Evolutionary conservation across 495 filamentous ascomycete species (phyloP).

Genomic region (Penicillium silybi): DNA sequence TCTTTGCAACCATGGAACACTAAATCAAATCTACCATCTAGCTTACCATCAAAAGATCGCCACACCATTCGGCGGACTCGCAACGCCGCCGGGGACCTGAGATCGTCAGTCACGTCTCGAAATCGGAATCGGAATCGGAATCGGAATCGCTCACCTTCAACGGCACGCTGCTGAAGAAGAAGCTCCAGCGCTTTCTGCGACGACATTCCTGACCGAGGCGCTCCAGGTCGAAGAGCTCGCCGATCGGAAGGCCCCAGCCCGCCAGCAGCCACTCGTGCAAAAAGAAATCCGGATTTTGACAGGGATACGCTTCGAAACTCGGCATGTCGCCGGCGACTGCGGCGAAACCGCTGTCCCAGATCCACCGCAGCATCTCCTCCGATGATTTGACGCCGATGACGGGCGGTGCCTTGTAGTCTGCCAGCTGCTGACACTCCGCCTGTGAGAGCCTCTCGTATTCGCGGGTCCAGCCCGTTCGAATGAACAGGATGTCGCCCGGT

Average conservation of each 20-base stretch:
- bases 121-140: constrained; percentile 10
- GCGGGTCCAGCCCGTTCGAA: constrained; percentile 46
- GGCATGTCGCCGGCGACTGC: constrained; percentile 50
- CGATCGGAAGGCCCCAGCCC: constrained; percentile 56
- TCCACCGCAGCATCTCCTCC: constrained; percentile 41
- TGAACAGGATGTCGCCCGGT: constrained; percentile 53
- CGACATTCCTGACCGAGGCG: constrained; percentile 41
- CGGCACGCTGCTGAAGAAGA: constrained; percentile 54
- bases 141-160: constrained; percentile 38
- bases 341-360: constrained; percentile 48
- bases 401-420: constrained; percentile 22
- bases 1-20: no score
- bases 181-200: constrained; percentile 39
- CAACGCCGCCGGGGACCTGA: constrained; percentile 44
- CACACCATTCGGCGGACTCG: constrained; percentile 49
- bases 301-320: constrained; percentile 43
- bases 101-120: background rate
- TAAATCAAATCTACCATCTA: no score
- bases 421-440: constrained; percentile 27
- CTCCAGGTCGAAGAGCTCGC: constrained; percentile 58
- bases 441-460: constrained; percentile 35
- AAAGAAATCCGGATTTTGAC: constrained; percentile 19
- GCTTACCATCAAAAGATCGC: constrained; percentile 42
- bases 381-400: constrained; percentile 45
- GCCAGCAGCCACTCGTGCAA: constrained; percentile 53